A percentile compares a stretch with the other conserved stretches of the same genome.
Conservation (phyloP, 2,329 filamentous ascomycete species). For the Camillea tinctor region DNA sequence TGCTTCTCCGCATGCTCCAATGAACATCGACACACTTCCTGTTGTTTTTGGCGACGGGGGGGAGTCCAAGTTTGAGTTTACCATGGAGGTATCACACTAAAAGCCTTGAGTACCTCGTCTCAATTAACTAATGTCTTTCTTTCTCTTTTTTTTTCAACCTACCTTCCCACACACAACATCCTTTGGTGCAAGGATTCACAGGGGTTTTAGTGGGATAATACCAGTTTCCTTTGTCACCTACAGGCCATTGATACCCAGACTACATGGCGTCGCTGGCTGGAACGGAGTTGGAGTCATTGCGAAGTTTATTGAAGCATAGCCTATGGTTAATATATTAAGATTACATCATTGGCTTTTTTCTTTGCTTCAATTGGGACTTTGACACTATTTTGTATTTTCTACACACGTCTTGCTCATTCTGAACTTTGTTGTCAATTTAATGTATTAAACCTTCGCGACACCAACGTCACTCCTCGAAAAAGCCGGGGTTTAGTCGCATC, state of each 20-base stretch:
- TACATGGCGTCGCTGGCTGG: constrained; percentile 4
- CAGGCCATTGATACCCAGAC: background rate
- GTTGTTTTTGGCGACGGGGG: constrained; percentile 26
- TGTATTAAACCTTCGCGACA: background rate
- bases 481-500: background rate
- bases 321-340: background rate
- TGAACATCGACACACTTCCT: constrained; percentile 14
- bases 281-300: constrained; percentile 5
- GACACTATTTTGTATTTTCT: background rate
- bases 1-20: background rate
- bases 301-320: background rate
- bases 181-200: background rate
- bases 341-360: background rate
- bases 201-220: background rate
- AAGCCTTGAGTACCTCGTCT: background rate
- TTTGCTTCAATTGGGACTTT: too few species aligned
- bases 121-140: background rate
- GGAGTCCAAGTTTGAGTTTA: constrained; percentile 26
- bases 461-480: background rate
- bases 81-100: constrained; percentile 12
- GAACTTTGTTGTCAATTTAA: background rate
- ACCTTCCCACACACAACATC: background rate
- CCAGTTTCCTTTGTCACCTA: background rate
- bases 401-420: background rate
- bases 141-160: background rate